Percentiles rank a stretch among this genome's conserved stretches.
phyloP scores from a whole-genome alignment of 2,329 filamentous ascomycete genomes.

The Xylaria sp. region DNA sequence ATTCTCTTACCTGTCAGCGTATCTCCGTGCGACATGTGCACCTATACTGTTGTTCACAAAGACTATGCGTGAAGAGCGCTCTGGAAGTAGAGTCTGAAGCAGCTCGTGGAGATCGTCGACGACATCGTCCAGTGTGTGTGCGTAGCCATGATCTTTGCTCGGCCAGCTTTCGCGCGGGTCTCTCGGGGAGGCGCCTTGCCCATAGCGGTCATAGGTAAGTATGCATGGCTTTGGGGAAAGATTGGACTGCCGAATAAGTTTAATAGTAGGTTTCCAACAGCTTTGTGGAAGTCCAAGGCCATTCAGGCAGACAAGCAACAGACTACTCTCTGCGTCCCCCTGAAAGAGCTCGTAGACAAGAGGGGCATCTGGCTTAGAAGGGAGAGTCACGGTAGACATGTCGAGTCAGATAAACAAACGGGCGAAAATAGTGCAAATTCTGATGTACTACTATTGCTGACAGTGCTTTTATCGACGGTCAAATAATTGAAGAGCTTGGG shows the following conservation, averaged over 20 bases:
- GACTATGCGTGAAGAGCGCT: slow-evolving; percentile 40
- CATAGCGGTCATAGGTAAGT: slow-evolving; percentile 50
- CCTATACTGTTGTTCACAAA: slow-evolving; percentile 50
- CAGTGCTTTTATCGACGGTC: background rate
- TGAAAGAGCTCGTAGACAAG: slow-evolving; percentile 48
- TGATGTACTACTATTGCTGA: background rate
- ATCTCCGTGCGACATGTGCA: slow-evolving; percentile 48
- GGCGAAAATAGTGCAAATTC: background rate
- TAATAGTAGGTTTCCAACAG: slow-evolving; percentile 46
- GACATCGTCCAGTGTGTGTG: slow-evolving; percentile 31
- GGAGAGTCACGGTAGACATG: slow-evolving; percentile 43
- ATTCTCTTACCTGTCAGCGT: slow-evolving; percentile 42
- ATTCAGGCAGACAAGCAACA: slow-evolving; percentile 49
- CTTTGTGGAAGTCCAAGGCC: slow-evolving; percentile 47
- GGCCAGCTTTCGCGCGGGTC: slow-evolving; percentile 44
- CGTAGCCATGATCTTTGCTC: slow-evolving; percentile 39
- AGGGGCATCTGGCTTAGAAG: slow-evolving; percentile 48
- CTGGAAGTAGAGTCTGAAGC: slow-evolving; percentile 38
- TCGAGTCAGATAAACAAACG: background rate
- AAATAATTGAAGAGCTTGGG: too few species aligned
- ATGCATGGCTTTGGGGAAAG: slow-evolving; percentile 44
- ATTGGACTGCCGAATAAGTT: slow-evolving; percentile 36
- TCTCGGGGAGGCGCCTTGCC: slow-evolving; percentile 40
- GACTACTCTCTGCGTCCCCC: slow-evolving; percentile 39
- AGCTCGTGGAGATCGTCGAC: slow-evolving; percentile 48